phyloP scores from a whole-genome alignment of 495 filamentous ascomycete genomes.

The Aspergillus nidulans region DNA sequence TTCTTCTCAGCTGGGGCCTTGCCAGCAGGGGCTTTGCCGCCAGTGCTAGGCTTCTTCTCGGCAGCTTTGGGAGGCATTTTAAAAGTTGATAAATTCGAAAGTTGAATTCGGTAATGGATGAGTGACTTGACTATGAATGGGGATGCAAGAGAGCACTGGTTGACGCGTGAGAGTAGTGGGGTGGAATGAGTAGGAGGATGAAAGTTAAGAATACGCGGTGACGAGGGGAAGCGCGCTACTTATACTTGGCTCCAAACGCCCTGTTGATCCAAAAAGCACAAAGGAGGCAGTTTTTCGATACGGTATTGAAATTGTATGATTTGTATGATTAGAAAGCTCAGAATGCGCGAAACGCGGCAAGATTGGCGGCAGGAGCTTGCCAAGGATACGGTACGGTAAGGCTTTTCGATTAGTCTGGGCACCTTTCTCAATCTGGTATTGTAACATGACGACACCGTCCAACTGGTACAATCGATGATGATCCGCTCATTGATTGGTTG shows the following conservation, averaged over 20 bases:
- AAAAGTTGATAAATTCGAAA: conserved; percentile 23
- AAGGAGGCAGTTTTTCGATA: conserved; percentile 51
- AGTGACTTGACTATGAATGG: conserved; percentile 17
- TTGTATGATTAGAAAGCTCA: conserved; percentile 42
- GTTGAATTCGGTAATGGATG: conserved; percentile 8
- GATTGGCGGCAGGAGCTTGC: conserved; percentile 20
- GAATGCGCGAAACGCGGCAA: conserved; percentile 24
- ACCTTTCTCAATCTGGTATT: conserved; percentile 30
- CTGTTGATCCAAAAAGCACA: conserved; percentile 42
- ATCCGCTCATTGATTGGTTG: conserved; percentile 39
- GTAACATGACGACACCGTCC: conserved; percentile 14
- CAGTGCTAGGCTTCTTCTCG: conserved; percentile 95
- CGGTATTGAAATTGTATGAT: conserved; percentile 43
- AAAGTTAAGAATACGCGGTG: conserved; percentile 40
- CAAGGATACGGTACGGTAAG: conserved; percentile 17
- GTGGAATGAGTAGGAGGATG: conserved; percentile 32
- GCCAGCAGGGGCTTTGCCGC: conserved; percentile 89
- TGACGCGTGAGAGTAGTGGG: conserved; percentile 28
- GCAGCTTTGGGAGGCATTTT: conserved; percentile 95
- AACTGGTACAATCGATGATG: conserved; percentile 19
- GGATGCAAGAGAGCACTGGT: conserved; percentile 27
- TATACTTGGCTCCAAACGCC: conserved; percentile 45
- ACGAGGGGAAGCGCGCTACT: conserved; percentile 46
- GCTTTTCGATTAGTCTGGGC: conserved; percentile 23
- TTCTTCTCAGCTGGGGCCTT: conserved; percentile 95